Base-by-base conservation (phyloP, 2,329 filamentous ascomycete genomes). In the Basipetospora chlamydospora region DNA sequence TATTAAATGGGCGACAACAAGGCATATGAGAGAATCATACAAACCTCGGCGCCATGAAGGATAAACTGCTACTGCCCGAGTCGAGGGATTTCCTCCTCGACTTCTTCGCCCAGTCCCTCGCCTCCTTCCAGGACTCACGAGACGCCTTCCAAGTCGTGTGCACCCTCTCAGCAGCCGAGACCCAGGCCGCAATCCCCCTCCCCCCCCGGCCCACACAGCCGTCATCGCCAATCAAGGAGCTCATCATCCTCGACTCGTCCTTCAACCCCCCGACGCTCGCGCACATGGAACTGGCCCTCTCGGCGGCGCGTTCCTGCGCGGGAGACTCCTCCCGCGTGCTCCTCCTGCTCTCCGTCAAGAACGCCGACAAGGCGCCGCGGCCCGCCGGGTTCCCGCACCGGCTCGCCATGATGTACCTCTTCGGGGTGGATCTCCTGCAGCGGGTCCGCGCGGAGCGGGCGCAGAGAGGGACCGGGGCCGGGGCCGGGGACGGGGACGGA, bases 381-480 rank as follows among this genome's bases (percentile, higher is more conserved):
- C 78, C 82, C 1, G 80, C 79, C 0, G 59, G 66, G 3, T 83
- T 86, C 45, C 69, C 70, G 28, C 63, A 80, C 37, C 62, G 82
- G 5, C 57, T 88, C 21, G 65, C 66, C 5, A 74, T 88, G 64
- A 86, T 88, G 78, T 67, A 71, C 16, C 55, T 70, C 0, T 77
- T 87, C 44, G 78, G 75, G 3, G 52, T 59, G 33, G 77, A 80
- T 1, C 45, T 73, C 21, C 53, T 63, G 3, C 17, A 11, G 29
- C 11, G 33, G 35, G 12, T 10, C 37, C 3, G 10, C 4, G 16
- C 5, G 23, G 16, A 36, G 25, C 16, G 16, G 11, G n/a, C n/a
- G n/a, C n/a, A n/a, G n/a, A n/a, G n/a, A n/a, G n/a, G n/a, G n/a
- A n/a, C n/a, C n/a, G n/a, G n/a, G n/a, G n/a, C n/a, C n/a, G n/a